phyloP scores from a whole-genome alignment of 768 basidiomycete genomes.

The Tulasnella sp. region DNA sequence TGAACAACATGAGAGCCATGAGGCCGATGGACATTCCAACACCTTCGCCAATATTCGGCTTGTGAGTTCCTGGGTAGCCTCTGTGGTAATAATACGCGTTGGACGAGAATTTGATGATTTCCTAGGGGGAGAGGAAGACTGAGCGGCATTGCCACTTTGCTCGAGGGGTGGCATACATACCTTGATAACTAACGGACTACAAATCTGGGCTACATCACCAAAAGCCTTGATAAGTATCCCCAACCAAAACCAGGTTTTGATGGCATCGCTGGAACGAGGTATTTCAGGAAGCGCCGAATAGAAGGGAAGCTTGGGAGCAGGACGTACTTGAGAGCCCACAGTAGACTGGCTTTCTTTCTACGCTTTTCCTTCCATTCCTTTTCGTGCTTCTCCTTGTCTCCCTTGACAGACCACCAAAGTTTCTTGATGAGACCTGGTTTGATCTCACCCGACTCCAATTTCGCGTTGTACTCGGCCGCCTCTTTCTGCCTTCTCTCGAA shows the following conservation, averaged over 20 bases:
- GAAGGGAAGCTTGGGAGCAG: conserved; percentile 32
- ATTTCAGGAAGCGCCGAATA: neutral
- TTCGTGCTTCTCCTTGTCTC: conserved; percentile 30
- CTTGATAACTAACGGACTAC: conserved; percentile 34
- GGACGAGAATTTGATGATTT: conserved; percentile 32
- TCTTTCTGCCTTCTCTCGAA: conserved; percentile 55
- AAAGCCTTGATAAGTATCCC: conserved; percentile 33
- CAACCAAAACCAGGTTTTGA: conserved; percentile 19
- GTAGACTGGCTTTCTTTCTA: conserved; percentile 35
- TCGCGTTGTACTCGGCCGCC: conserved; percentile 63
- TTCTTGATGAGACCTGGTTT: conserved; percentile 29
- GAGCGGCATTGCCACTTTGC: neutral
- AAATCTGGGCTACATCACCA: conserved; percentile 32
- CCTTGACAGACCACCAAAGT: conserved; percentile 26
- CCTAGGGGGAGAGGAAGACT: conserved; percentile 30
- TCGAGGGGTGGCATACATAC: conserved; percentile 6
- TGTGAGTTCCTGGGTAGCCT: conserved; percentile 29
- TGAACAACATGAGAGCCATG: conserved; percentile 59
- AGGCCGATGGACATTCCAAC: conserved; percentile 73
- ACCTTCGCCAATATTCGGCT: conserved; percentile 52
- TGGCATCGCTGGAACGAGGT: neutral
- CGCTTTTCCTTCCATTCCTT: conserved; percentile 35
- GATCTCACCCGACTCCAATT: conserved; percentile 29
- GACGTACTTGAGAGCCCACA: conserved; percentile 36
- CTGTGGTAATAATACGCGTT: conserved; percentile 23